Base-by-base conservation (phyloP, 805 yeast genomes). In the Candida schatavii region DNA sequence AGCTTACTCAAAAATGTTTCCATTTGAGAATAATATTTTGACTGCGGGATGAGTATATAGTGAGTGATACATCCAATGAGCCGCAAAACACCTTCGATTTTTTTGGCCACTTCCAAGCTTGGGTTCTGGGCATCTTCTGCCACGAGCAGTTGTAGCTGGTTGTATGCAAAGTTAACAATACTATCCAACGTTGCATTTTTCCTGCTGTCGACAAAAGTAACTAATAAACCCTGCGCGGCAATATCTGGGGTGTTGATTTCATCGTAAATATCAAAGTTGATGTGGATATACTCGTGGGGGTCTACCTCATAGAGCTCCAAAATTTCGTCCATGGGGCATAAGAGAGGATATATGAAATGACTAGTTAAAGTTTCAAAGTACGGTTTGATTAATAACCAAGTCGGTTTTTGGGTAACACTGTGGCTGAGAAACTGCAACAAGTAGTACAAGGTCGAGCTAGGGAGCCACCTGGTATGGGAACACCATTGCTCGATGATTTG, bases 241-340 rank as follows among this genome's bases (percentile, higher is more conserved):
- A 78, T 69, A 57, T 88, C 95, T 5, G 95, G 86, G 1, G 88
- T 74, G 45, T 63, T 70, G 30, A 67, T 54, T 31, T 73, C 80
- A 40, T 85, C 93, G 50, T 83, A 60, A 27, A 57, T 51, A 48
- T 68, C 72, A 52, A 88, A 73, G 41, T 77, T 77, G 40, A 81
- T 70, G 59, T 88, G 86, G 42, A 91, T 80, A 59, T 88, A 93
- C 57, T 89, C 97, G 42, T 80, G 84, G 3, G 97, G 97, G 52
- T 90, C 97, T 46, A 76, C 80, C 47, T 88, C 95, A 64, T 86
- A 90, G 3, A 78, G 62, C 49, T 86, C 95, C 42, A 88, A 66
- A 15, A 80, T 78, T 5, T 75, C 80, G 41, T 81, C 82, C 5
- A 76, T 72, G 1, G 93, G 85, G 49, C 89, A 78, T 43, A 91